Evolutionary conservation across 2,329 filamentous ascomycete genomes (phyloP).

Genomic region (Botrytis pseudocinerea): DNA sequence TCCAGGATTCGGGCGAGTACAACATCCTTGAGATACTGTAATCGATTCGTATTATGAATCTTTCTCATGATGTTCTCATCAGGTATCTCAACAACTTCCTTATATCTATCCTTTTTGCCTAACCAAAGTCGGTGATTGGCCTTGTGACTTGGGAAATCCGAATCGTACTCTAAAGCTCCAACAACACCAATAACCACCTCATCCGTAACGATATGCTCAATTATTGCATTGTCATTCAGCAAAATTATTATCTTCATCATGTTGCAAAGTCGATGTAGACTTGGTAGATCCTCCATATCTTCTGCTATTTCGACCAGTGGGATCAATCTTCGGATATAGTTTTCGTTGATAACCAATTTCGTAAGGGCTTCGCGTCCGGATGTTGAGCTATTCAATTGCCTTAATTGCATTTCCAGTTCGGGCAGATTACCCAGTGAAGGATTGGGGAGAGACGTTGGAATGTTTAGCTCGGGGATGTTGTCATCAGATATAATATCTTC

Average conservation of each 20-base stretch:
- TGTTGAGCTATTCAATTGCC: conserved; percentile 71
- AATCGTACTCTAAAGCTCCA: conserved; percentile 94
- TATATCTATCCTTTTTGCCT: conserved; percentile 83
- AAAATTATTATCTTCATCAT: conserved; percentile 97
- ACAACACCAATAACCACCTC: conserved; percentile 88
- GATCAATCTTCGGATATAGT: conserved; percentile 85
- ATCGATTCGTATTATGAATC: conserved; percentile 92
- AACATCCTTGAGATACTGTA: conserved; percentile 98
- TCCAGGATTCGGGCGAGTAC: conserved; percentile 94
- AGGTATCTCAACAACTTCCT: conserved; percentile 92
- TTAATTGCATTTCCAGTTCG: conserved; percentile 84
- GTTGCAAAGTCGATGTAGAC: conserved; percentile 90
- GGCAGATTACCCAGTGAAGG: conserved; percentile 79
- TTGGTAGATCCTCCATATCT: conserved; percentile 81
- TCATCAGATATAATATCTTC: conserved; percentile 92
- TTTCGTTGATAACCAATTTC: conserved; percentile 81
- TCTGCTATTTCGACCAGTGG: conserved; percentile 87
- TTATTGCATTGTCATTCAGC: conserved; percentile 91
- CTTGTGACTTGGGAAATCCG: conserved; percentile 96
- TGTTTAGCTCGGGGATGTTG: conserved; percentile 68
- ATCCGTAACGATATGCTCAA: conserved; percentile 90
- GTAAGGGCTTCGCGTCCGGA: conserved; percentile 81
- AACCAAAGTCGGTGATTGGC: conserved; percentile 96
- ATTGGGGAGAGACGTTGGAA: conserved; percentile 71
- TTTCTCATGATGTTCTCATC: conserved; percentile 80